Evolutionary conservation across 176 grass and related monocot genomes (phyloP), one percentile per base, ranked within the genome.

Genomic region (Thalia dealbata): DNA sequence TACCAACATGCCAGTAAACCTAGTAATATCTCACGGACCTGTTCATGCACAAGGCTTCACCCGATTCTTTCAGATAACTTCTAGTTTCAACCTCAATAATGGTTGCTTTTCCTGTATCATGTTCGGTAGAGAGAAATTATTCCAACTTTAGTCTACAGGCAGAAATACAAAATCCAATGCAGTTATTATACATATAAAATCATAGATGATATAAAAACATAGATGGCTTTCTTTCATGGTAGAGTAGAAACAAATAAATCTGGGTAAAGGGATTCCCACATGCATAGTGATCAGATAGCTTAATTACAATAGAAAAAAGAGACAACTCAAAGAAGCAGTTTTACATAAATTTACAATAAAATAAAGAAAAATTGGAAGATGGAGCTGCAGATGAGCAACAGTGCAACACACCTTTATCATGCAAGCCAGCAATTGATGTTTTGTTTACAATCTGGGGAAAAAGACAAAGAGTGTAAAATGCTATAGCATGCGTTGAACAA

Each of bases 41-140:
- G 78, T 91, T 97, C 85, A 92, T 97, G 78, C 93, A 97, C 78
- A 97, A 67, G 29, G 54, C 71, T 84, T 97, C 89, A 14, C 89
- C 89, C 66, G 93, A 88, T 38, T 90, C 78, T 82, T 81, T 90
- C 70, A 86, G 72, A 72, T 74, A 81, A 29, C 81, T 91, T 10
- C 81, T 86, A 50, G 93, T 97, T 82, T 92, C 89, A 0, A 90
- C 29, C 85, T 97, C 93, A 67, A 97, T 55, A 76, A 97, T 55
- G 64, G 85, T 58, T 60, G 93, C 93, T 87, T 97, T 97, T 32
- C 89, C 93, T 97, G 81, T n/a, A 81, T 58, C 80, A 72, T 62
- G 1, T 30, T 58, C 22, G 61, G 27, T n/a, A 6, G 14, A 67
- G 46, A 84, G 71, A 27, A 50, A 61, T 72, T 62, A 48, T 8